Evolutionary conservation across 805 yeast genomes (phyloP).

Genomic region (Barnettozyma botsteinii): DNA sequence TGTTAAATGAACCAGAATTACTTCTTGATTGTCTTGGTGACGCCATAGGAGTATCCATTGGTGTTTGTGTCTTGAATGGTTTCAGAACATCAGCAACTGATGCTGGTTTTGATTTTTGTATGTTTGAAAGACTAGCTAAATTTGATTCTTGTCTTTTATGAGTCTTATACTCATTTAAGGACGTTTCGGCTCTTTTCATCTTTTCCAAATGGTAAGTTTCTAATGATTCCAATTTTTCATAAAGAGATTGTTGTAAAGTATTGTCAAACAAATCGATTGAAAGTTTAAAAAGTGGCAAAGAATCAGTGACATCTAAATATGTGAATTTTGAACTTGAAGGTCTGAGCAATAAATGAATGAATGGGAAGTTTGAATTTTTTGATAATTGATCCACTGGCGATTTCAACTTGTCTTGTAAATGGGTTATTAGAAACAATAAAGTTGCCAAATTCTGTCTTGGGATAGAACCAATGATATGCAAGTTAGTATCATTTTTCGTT

Average conservation of each 20-base stretch:
- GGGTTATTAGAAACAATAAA: slow-evolving; percentile 17
- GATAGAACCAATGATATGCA: slow-evolving; percentile 19
- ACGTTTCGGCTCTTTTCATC: slow-evolving; percentile 15
- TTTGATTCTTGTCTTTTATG: slow-evolving; percentile 8
- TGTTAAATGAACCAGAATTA: slow-evolving; percentile 10
- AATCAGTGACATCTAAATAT: slow-evolving; percentile 10
- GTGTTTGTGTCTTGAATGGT: slow-evolving; percentile 22
- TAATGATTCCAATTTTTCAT: slow-evolving; percentile 12
- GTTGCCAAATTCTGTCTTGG: slow-evolving; percentile 28
- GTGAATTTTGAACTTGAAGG: slow-evolving; percentile 17
- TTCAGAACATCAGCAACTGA: slow-evolving; percentile 17
- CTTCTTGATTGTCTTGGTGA: slow-evolving; percentile 20
- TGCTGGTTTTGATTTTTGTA: neutral
- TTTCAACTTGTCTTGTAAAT: slow-evolving; percentile 11
- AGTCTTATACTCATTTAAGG: slow-evolving; percentile 10
- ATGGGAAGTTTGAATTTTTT: slow-evolving; percentile 15
- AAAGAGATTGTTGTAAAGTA: slow-evolving; percentile 9
- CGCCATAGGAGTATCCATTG: slow-evolving; percentile 7
- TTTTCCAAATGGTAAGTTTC: slow-evolving; percentile 16
- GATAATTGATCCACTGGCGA: slow-evolving; percentile 7
- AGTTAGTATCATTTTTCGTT: slow-evolving; percentile 6
- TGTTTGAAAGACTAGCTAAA: slow-evolving; percentile 2
- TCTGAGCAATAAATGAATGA: slow-evolving; percentile 23
- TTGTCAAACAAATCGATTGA: slow-evolving; percentile 12
- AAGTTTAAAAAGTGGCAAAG: slow-evolving; percentile 6